Percentiles rank a stretch among this genome's conserved stretches.
Evolutionary conservation across 2,329 filamentous ascomycete genomes (phyloP).

Genomic region (Cordyceps cicadae): DNA sequence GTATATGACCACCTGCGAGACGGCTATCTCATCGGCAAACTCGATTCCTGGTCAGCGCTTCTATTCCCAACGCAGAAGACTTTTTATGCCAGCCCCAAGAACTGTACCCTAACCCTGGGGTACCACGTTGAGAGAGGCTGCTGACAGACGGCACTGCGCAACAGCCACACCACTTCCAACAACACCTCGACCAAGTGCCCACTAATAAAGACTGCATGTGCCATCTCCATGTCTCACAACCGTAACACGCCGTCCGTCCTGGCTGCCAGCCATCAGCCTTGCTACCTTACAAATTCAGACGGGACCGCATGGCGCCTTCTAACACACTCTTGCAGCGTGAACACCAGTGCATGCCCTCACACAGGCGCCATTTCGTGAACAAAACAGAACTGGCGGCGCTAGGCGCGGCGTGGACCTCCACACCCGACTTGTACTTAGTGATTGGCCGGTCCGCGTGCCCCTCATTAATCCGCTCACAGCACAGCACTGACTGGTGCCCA

Average conservation of each 20-base stretch:
- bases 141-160: neutral
- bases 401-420: constrained; percentile 2
- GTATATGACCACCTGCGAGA: constrained; percentile 5
- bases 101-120: neutral
- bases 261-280: neutral
- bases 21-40: neutral
- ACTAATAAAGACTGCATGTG: neutral
- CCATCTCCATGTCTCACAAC: constrained; percentile 8
- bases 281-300: neutral
- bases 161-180: neutral
- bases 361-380: neutral
- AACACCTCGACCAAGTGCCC: neutral
- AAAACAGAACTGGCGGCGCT: neutral
- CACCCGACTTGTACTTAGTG: neutral
- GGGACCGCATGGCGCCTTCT: neutral
- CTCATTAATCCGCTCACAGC: neutral
- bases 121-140: neutral
- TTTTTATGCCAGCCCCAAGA: neutral
- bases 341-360: neutral
- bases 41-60: neutral
- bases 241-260: neutral
- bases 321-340: neutral
- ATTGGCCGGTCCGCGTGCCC: neutral
- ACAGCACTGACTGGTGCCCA: neutral
- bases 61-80: neutral